Conservation (phyloP, 257 asterid genomes). For the Solanum arcanum region DNA sequence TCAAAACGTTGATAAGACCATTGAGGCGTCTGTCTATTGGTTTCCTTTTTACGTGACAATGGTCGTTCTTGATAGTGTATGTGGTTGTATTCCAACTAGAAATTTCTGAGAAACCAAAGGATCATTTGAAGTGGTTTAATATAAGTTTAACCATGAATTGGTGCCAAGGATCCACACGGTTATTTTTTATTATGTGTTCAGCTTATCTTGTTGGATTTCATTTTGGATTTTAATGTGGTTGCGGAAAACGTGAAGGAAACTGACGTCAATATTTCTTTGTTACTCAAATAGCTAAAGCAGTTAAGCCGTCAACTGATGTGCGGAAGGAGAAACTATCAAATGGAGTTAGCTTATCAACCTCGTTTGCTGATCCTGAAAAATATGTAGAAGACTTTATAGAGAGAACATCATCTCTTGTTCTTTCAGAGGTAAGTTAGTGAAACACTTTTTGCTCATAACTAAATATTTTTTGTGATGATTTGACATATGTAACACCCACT, state of each 20-base stretch:
- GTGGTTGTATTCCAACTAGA: background rate
- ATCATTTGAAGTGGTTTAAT: background rate
- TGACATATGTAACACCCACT: constrained; percentile 1
- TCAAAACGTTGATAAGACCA: background rate
- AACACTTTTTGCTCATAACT: background rate
- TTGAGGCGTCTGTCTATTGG: background rate
- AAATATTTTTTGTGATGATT: background rate
- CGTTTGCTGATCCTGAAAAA: constrained; percentile 53
- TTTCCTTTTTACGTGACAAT: background rate
- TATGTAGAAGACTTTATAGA: constrained; percentile 50
- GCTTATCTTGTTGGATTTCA: background rate
- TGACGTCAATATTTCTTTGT: background rate
- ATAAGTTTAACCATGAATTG: background rate
- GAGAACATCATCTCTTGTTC: constrained; percentile 31
- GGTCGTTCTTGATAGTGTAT: background rate
- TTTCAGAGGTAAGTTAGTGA: constrained; percentile 35
- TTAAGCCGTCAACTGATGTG: constrained; percentile 27
- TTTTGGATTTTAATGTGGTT: background rate
- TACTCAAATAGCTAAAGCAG: constrained; percentile 21
- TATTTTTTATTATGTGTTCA: background rate
- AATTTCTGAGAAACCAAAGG: background rate
- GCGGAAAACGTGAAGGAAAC: background rate
- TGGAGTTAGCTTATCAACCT: constrained; percentile 10
- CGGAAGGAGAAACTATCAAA: constrained; percentile 28
- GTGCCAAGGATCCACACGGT: background rate